Base-by-base conservation (phyloP, 2,329 filamentous ascomycete species). In the Zasmidium citrigriseum region DNA sequence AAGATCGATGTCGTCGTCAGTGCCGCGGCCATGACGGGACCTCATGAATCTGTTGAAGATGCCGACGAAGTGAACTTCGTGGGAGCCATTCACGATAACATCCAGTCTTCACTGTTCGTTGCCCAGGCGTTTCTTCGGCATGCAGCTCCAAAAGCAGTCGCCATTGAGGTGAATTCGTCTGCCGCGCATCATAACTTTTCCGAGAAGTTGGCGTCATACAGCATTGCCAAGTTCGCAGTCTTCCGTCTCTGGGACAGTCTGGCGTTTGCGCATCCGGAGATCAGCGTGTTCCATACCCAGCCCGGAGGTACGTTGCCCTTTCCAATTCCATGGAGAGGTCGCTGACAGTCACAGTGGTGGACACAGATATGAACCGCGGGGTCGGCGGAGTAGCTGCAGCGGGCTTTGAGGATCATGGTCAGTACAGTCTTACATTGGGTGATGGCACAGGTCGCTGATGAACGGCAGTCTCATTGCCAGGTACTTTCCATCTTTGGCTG, bases 1-100 rank as follows among this genome's bases (percentile, higher is more conserved):
- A 71, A 72, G 57, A 67, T 78, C 44, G 60, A 79, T 55, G 66
- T 79, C 29, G 53, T 79, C 20, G 67, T 79, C 55, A 72, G 70
- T 60, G 74, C 72, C 53, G 77, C 76, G 0, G 76, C 68, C 0
- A 63, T 64, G 0, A 58, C 72, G 10, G 70, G 72, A 20, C 69
- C 70, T 3, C 60, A 55, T 21, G 69, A 72, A 14, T 21, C 67
- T 9, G 51, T 77, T 10, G 47, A 51, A 4, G 67, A 68, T 18
- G 73, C 64, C 11, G 71, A 75, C 46, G 59, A 64, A 2, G 66
- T 70, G 3, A 60, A 67, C 16, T 77, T 74, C 49, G 64, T 76
- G n/a, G 64, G 65, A 0, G 67, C 63, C 27, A 66, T 75, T 4
- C 38, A 59, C 14, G 38, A 10, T 66, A 76, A 76, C 57, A 27